Percentiles rank a stretch among this genome's conserved stretches.
phyloP scores from a whole-genome alignment of 2,329 filamentous ascomycete species.

The Colletotrichum magnum region DNA sequence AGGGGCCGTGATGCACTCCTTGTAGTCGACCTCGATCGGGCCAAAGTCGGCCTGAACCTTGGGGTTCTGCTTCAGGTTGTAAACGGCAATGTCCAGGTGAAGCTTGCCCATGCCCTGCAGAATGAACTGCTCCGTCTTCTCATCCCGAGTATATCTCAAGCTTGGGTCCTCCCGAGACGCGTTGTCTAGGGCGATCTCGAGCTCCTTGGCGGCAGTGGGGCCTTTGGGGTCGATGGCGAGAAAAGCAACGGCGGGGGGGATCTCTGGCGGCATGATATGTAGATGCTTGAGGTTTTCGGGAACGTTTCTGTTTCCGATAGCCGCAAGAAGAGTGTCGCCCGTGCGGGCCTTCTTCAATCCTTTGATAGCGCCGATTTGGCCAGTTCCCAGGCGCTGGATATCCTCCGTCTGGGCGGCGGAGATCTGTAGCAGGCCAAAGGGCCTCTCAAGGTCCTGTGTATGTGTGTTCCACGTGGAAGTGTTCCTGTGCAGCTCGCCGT shows the following conservation, averaged over 20 bases:
- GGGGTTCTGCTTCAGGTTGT: conserved; percentile 89
- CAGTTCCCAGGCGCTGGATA: conserved; percentile 82
- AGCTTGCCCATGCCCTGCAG: conserved; percentile 97
- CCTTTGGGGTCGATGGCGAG: conserved; percentile 90
- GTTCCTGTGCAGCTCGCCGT: conserved; percentile 82
- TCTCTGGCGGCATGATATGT: conserved; percentile 88
- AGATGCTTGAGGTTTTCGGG: conserved; percentile 79
- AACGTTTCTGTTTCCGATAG: conserved; percentile 72
- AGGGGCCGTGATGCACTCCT: conserved; percentile 79
- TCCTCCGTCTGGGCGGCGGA: conserved; percentile 91
- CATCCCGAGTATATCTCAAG: conserved; percentile 85
- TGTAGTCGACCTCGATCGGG: conserved; percentile 94
- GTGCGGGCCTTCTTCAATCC: conserved; percentile 93
- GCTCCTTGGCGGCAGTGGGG: conserved; percentile 82
- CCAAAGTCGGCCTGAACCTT: conserved; percentile 91
- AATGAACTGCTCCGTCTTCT: conserved; percentile 93
- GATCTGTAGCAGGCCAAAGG: conserved; percentile 87
- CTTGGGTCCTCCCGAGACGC: conserved; percentile 94
- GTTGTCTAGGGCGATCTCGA: conserved; percentile 82
- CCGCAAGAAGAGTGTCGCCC: conserved; percentile 90
- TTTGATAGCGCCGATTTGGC: conserved; percentile 94
- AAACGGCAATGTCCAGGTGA: conserved; percentile 92
- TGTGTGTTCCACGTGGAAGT: conserved; percentile 89
- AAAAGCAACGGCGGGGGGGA: conserved; percentile 96
- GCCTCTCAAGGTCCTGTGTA: conserved; percentile 82